Evolutionary conservation across 164 flowering plant genomes (phyloP).

Genomic region (Kingdonia uniflora): DNA sequence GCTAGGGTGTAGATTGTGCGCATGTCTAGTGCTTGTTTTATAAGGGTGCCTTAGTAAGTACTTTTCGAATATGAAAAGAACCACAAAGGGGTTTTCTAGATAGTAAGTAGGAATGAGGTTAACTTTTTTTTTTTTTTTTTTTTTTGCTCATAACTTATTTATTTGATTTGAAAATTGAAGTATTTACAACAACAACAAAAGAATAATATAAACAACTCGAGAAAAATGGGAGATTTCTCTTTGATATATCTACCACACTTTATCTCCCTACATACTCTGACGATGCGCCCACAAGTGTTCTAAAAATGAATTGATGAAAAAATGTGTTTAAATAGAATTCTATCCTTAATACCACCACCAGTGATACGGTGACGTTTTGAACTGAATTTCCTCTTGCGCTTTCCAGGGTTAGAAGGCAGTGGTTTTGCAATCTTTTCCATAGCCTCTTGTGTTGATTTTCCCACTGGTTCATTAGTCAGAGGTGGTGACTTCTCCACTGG

Average conservation of each 20-base stretch:
- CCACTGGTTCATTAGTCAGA: background rate
- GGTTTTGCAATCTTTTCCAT: constrained; percentile 12
- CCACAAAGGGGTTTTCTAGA: no score
- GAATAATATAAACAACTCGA: constrained; percentile 13
- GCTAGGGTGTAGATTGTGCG: no score
- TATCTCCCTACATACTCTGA: no score
- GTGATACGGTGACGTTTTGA: constrained; percentile 65
- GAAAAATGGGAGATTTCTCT: constrained; percentile 8
- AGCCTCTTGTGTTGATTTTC: background rate
- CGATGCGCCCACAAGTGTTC: no score
- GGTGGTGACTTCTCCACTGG: background rate
- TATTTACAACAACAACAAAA: no score
- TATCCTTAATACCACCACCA: constrained; percentile 28
- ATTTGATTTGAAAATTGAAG: no score
- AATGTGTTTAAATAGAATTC: constrained; percentile 16
- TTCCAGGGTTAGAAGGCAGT: constrained; percentile 9
- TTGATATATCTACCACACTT: constrained; percentile 1
- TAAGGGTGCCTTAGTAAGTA: no score
- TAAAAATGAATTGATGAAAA: constrained; percentile 4
- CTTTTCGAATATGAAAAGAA: no score
- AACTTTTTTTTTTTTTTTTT: no score
- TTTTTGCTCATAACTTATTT: constrained; percentile 2
- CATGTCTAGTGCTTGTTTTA: no score
- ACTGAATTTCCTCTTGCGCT: constrained; percentile 45
- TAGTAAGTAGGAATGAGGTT: no score